These are phyloP conservation scores for Trichoderma polysporum DNA, from an alignment of 2,329 filamentous ascomycete species.

Conservation along the genomic window DNA sequence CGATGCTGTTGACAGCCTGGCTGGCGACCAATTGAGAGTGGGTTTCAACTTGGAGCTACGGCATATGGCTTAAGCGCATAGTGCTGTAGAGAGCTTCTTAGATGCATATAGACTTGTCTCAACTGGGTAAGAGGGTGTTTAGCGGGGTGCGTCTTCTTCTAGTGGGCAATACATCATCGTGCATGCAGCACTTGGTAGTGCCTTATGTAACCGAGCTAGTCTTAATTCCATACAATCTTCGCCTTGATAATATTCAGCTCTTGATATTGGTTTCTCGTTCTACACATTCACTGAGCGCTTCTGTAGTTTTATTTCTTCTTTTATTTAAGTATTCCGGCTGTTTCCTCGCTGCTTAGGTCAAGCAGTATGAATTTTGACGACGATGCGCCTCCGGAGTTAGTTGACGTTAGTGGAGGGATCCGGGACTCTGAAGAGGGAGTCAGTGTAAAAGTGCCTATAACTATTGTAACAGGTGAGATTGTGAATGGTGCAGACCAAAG, in stretches of 20 bases:
- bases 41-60: not conserved
- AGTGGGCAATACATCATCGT: constrained; percentile 14
- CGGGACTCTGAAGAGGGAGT: constrained; percentile 49
- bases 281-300: not conserved
- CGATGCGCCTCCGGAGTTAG: constrained; percentile 65
- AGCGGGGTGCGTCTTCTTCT: constrained; percentile 20
- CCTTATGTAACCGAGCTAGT: constrained; percentile 10
- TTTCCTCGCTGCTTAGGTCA: not conserved
- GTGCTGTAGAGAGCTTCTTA: constrained; percentile 23
- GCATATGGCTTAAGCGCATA: constrained; percentile 24
- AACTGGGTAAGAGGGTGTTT: constrained; percentile 1
- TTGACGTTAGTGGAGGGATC: constrained; percentile 44
- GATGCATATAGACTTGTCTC: constrained; percentile 23
- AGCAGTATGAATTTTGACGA: constrained; percentile 62
- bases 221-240: not conserved
- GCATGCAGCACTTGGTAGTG: not conserved
- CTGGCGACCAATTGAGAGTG: constrained; percentile 11
- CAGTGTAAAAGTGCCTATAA: constrained; percentile 72
- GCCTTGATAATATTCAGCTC: not conserved
- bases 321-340: not conserved
- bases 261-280: not conserved
- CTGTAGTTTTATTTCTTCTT: not conserved
- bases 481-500: not conserved
- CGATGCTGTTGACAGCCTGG: constrained; percentile 19
- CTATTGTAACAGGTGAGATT: constrained; percentile 71